Evolutionary conservation across 2,329 filamentous ascomycete genomes (phyloP), one percentile per base, ranked within the genome.

Genomic region (Phaeosphaeriaceae sp.): DNA sequence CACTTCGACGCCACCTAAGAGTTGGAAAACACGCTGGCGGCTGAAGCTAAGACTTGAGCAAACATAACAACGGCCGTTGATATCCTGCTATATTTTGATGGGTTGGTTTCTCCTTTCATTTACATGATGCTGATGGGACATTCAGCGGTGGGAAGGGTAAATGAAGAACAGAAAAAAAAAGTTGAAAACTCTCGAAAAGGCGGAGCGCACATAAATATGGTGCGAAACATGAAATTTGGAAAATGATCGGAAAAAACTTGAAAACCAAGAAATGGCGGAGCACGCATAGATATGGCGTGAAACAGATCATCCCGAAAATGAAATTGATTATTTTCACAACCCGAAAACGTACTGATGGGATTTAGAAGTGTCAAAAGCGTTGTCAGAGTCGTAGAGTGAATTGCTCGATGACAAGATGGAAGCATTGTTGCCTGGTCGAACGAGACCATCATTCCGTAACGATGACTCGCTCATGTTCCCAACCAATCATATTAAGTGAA

Each of bases 121-220:
- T 30, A 6, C 28, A 35, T n/a, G n/a, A n/a, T n/a, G n/a, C n/a
- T n/a, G n/a, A n/a, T n/a, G n/a, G n/a, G n/a, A n/a, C n/a, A n/a
- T 35, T 13, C 30, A 35, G 30, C 3, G n/a, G 30, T 13, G 17
- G 17, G 13, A 3, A 17, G 15, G 43, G n/a, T 2, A 15, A 19
- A 32, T 28, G 9, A 21, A 10, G n/a, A 35, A 28, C 35, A 32
- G 22, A 30, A 6, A 11, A 30, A 43, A 26, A 43, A 28, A 2
- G 15, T n/a, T n/a, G n/a, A n/a, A n/a, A n/a, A n/a, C n/a, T n/a
- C 2, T 17, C 6, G 32, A 43, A 52, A 52, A 52, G 49, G 32
- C 49, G 49, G 49, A 42, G 30, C 49, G 49, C 32, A 19, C 30
- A 52, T 52, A 43, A 42, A 26, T 42, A 43, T 52, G 49, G 32